Percentiles rank a stretch among this genome's conserved stretches.
Evolutionary conservation across 176 grass and related monocot species (phyloP).

Genomic region (Bothriochloa decipiens): DNA sequence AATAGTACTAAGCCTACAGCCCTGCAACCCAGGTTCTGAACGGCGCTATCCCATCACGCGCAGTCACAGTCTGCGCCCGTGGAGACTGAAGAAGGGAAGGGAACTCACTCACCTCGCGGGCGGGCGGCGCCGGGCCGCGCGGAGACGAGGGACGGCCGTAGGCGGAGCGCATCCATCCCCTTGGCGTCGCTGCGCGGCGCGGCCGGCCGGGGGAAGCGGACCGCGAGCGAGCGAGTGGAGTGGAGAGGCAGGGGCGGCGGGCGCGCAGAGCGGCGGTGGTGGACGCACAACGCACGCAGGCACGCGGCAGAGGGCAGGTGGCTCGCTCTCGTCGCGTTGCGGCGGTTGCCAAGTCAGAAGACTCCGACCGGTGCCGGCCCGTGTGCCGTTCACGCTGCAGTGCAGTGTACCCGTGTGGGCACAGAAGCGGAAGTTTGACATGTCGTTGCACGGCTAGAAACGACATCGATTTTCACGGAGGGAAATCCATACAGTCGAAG

Average conservation of each 20-base stretch:
- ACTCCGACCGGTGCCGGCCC: not conserved
- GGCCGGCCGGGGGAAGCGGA: not conserved
- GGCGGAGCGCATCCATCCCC: slow-evolving; percentile 53
- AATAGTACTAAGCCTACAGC: not conserved
- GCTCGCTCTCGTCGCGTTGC: slow-evolving; percentile 23
- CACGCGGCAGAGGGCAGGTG: not conserved
- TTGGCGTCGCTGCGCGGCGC: not conserved
- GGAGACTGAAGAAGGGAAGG: not conserved
- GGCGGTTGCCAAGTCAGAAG: not conserved
- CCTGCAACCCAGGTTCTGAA: no score
- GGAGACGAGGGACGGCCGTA: slow-evolving; percentile 43
- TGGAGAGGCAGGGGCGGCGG: not conserved
- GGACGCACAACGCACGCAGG: not conserved
- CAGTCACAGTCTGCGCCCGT: no score
- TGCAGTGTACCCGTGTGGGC: no score
- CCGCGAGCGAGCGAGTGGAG: not conserved
- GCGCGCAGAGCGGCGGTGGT: not conserved
- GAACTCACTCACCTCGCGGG: slow-evolving; percentile 42
- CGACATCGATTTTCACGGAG: no score
- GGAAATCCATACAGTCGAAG: no score
- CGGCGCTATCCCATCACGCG: no score
- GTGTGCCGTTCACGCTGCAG: not conserved
- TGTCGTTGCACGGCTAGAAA: no score
- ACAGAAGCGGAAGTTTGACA: no score
- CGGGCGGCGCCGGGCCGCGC: slow-evolving; percentile 14